Conservation (phyloP, 2,329 filamentous ascomycete genomes). For the Thermothelomyces thermophilus region DNA sequence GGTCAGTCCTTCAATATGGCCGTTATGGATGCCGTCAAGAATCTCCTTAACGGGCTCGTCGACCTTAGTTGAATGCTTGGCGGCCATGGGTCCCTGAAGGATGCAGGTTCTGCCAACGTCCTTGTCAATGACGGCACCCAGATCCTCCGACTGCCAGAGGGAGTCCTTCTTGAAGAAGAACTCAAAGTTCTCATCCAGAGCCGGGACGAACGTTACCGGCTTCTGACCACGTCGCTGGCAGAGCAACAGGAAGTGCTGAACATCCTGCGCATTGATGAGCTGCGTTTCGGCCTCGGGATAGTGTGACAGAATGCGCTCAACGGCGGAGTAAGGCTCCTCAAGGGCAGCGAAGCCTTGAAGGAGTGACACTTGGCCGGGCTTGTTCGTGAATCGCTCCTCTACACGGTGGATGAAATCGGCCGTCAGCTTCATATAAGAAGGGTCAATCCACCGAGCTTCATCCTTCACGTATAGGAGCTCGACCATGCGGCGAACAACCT, state of each 20-base stretch:
- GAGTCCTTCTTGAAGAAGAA: constrained; percentile 99
- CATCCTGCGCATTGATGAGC: constrained; percentile 96
- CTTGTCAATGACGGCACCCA: constrained; percentile 91
- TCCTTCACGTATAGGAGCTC: constrained; percentile 89
- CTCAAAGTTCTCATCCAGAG: constrained; percentile 95
- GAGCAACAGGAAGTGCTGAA: constrained; percentile 90
- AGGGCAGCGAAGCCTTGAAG: constrained; percentile 89
- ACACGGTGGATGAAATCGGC: constrained; percentile 95
- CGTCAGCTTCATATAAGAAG: constrained; percentile 72
- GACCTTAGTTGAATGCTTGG: constrained; percentile 78
- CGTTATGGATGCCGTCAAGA: constrained; percentile 80
- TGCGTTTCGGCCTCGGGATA: constrained; percentile 86
- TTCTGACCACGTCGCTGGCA: constrained; percentile 92
- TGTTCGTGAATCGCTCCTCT: constrained; percentile 88
- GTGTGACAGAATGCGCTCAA: constrained; percentile 71
- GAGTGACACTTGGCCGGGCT: constrained; percentile 64
- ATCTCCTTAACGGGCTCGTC: constrained; percentile 96
- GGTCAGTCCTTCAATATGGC: constrained; percentile 75
- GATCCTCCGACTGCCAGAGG: constrained; percentile 96
- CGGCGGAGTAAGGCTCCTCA: constrained; percentile 67
- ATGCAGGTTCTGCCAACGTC: constrained; percentile 96
- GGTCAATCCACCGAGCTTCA: constrained; percentile 85
- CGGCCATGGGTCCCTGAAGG: constrained; percentile 88
- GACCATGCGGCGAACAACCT: constrained; percentile 80
- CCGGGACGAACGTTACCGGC: constrained; percentile 90